These are phyloP conservation scores for Camelina laxa DNA, from an alignment of 345 rosid genomes.

Conservation along the genomic window DNA sequence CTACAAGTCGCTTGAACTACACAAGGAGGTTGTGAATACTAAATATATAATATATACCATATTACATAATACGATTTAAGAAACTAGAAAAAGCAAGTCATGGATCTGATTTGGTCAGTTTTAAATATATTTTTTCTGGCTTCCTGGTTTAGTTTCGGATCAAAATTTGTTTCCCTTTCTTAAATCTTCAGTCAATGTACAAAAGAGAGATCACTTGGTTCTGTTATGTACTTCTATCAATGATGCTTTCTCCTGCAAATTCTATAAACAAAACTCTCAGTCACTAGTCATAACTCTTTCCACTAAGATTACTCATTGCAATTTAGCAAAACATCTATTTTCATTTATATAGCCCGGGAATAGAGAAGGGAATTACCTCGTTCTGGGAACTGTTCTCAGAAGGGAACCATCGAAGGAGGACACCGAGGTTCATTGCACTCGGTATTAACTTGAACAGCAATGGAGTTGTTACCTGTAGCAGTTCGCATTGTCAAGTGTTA, in stretches of 20 bases:
- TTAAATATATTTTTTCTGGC: background rate
- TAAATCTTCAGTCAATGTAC: constrained; percentile 21
- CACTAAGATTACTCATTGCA: background rate
- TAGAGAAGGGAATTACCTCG: constrained; percentile 62
- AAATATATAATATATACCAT: background rate
- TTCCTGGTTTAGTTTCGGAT: background rate
- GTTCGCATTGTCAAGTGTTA: constrained; percentile 28
- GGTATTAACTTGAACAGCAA: constrained; percentile 89
- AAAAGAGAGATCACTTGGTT: constrained; percentile 22
- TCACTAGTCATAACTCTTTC: background rate
- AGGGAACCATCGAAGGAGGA: constrained; percentile 87
- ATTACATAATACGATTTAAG: background rate
- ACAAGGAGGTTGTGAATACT: background rate
- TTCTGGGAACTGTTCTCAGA: constrained; percentile 57
- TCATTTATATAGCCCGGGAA: background rate
- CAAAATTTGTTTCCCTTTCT: constrained; percentile 13
- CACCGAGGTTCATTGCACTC: constrained; percentile 78
- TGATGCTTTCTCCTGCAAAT: constrained; percentile 29
- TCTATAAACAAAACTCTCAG: constrained; percentile 18
- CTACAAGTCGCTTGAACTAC: constrained; percentile 15
- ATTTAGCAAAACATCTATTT: background rate
- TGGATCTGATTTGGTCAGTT: constrained; percentile 23
- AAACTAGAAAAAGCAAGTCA: constrained; percentile 1
- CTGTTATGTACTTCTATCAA: constrained; percentile 30
- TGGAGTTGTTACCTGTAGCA: constrained; percentile 85